phyloP scores from a whole-genome alignment of 305 asterid genomes.

The Fraxinus nigra region DNA sequence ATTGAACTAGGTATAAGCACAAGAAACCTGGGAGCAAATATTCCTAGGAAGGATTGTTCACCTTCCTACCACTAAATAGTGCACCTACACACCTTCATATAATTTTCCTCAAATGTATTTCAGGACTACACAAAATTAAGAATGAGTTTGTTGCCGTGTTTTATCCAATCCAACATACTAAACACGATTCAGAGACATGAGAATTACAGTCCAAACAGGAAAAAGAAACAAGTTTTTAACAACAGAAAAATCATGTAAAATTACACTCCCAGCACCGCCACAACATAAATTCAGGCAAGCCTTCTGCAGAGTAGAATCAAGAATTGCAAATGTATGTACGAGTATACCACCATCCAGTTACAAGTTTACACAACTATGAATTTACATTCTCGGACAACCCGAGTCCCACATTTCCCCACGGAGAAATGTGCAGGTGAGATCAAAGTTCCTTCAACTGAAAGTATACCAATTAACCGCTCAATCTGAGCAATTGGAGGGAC shows the following conservation, averaged over 20 bases:
- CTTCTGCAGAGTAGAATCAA: background rate
- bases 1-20: background rate
- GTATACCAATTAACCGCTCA: background rate
- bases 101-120: background rate
- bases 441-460: background rate
- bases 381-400: slow-evolving; percentile 21
- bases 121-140: background rate
- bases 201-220: background rate
- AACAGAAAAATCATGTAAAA: background rate
- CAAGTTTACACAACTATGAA: background rate
- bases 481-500: slow-evolving; percentile 1
- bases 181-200: background rate
- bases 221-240: no score
- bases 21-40: background rate
- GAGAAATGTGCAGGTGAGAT: background rate
- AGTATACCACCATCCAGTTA: background rate
- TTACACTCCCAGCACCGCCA: background rate
- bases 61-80: background rate
- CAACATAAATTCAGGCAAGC: background rate
- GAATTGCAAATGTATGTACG: slow-evolving; percentile 23
- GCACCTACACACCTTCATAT: background rate
- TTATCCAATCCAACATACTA: background rate
- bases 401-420: background rate
- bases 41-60: background rate
- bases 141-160: background rate